Conservation (phyloP, 305 asterid genomes). For the Ruellia speciosa region DNA sequence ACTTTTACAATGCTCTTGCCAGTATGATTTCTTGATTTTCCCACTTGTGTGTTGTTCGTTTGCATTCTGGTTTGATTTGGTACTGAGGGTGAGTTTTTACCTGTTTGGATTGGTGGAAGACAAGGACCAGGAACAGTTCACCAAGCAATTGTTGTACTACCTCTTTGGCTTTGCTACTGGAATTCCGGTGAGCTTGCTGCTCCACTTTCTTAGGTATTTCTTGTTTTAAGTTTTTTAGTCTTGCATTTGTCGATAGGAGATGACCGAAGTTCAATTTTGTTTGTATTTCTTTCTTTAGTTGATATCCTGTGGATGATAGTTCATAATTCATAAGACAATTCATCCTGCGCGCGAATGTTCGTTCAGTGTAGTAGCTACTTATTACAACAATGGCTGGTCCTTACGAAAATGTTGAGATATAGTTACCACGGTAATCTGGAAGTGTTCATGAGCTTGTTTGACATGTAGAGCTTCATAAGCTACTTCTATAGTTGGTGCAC, state of each 20-base stretch:
- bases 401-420: constrained; percentile 1
- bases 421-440: constrained; percentile 6
- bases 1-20: constrained; percentile 87
- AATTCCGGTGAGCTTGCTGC: constrained; percentile 91
- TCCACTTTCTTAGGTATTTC: constrained; percentile 57
- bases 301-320: not conserved
- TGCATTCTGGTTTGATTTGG: constrained; percentile 16
- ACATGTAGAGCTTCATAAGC: not conserved
- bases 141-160: constrained; percentile 70
- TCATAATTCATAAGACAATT: constrained; percentile 10
- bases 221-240: constrained; percentile 6
- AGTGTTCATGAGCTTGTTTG: constrained; percentile 8
- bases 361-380: not conserved
- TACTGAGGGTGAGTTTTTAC: constrained; percentile 20
- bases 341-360: constrained; percentile 2
- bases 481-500: too few relatives aligned
- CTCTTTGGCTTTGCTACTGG: constrained; percentile 78
- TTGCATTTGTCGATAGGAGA: too few relatives aligned
- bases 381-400: too few relatives aligned
- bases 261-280: not conserved
- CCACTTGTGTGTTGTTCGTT: not conserved
- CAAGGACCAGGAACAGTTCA: constrained; percentile 87
- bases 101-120: constrained; percentile 35
- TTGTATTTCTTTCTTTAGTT: not conserved
- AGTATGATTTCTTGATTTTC: constrained; percentile 31